Conservation (phyloP, 2,329 filamentous ascomycete species). For the Sphaceloma murrayae region DNA sequence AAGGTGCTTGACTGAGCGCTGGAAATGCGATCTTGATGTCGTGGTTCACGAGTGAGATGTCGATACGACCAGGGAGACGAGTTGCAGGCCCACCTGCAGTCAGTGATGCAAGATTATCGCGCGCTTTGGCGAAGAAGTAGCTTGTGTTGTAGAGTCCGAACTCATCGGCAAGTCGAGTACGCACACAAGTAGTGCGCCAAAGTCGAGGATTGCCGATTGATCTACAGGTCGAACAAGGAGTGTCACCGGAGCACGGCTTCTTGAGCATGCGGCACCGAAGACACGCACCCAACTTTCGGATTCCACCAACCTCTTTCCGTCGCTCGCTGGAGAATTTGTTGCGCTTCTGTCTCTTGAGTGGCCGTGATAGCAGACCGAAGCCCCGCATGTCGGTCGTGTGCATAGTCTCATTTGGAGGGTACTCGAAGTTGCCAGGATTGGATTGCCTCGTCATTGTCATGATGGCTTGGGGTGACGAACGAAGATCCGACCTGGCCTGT, state of each 20-base stretch:
- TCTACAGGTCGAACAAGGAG: slow-evolving; percentile 49
- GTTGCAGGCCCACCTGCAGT: slow-evolving; percentile 41
- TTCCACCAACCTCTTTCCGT: slow-evolving; percentile 50
- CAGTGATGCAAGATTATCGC: slow-evolving; percentile 41
- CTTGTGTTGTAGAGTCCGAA: slow-evolving; percentile 47
- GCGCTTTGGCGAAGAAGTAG: slow-evolving; percentile 45
- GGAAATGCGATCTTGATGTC: slow-evolving; percentile 23
- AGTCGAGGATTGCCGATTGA: slow-evolving; percentile 51
- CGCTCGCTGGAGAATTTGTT: slow-evolving; percentile 48
- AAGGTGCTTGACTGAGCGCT: too few relatives aligned
- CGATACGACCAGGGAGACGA: slow-evolving; percentile 43
- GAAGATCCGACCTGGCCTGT: too few relatives aligned
- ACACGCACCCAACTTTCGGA: slow-evolving; percentile 52
- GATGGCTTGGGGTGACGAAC: too few relatives aligned
- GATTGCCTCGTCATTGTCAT: too few relatives aligned
- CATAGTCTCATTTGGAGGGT: slow-evolving; percentile 13
- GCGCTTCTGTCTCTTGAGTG: slow-evolving; percentile 39
- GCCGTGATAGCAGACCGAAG: slow-evolving; percentile 24
- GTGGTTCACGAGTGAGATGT: slow-evolving; percentile 42
- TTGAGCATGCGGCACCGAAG: slow-evolving; percentile 56
- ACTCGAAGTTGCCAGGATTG: slow-evolving; percentile 16
- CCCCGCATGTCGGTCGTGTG: slow-evolving; percentile 6
- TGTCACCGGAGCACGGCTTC: slow-evolving; percentile 53
- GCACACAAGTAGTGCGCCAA: slow-evolving; percentile 50
- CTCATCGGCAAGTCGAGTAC: slow-evolving; percentile 49